Percentiles rank a stretch among this genome's conserved stretches.
phyloP scores from a whole-genome alignment of 768 basidiomycete species.

The Amanita fuliginea region DNA sequence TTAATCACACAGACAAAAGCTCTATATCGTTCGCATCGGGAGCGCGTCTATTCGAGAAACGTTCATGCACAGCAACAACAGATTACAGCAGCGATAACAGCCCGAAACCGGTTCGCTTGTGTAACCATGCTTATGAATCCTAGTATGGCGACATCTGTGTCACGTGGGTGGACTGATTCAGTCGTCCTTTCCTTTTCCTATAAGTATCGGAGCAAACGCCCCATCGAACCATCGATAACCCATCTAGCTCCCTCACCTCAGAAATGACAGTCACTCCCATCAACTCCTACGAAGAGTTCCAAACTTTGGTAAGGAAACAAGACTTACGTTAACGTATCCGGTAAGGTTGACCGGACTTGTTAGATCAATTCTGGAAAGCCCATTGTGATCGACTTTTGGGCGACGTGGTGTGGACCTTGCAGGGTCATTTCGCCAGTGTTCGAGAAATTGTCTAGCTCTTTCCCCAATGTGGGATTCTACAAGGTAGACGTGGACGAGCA shows the following conservation, averaged over 20 bases:
- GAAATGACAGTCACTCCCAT: constrained; percentile 30
- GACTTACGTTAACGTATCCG: background rate
- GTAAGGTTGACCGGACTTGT: background rate
- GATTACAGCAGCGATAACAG: background rate
- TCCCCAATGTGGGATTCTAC: constrained; percentile 42
- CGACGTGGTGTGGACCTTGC: constrained; percentile 72
- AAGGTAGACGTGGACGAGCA: constrained; percentile 66
- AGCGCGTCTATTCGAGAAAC: too few species aligned
- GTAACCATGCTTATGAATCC: background rate
- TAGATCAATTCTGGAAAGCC: constrained; percentile 37
- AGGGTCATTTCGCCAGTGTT: constrained; percentile 53
- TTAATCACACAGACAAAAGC: too few species aligned
- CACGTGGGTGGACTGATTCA: background rate
- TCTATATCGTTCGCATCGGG: too few species aligned
- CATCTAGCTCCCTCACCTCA: background rate
- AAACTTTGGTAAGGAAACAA: constrained; percentile 28
- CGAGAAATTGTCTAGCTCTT: constrained; percentile 36
- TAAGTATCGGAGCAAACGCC: background rate
- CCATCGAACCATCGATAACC: background rate
- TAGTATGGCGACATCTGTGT: background rate
- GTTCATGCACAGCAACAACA: background rate
- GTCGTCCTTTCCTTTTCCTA: background rate
- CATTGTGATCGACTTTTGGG: constrained; percentile 64
- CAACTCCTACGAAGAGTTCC: constrained; percentile 26
- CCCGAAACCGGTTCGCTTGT: background rate